Percentiles rank a stretch among this genome's conserved stretches.
phyloP scores from a whole-genome alignment of 2,329 filamentous ascomycete genomes.

The Colletotrichum tropicicola region DNA sequence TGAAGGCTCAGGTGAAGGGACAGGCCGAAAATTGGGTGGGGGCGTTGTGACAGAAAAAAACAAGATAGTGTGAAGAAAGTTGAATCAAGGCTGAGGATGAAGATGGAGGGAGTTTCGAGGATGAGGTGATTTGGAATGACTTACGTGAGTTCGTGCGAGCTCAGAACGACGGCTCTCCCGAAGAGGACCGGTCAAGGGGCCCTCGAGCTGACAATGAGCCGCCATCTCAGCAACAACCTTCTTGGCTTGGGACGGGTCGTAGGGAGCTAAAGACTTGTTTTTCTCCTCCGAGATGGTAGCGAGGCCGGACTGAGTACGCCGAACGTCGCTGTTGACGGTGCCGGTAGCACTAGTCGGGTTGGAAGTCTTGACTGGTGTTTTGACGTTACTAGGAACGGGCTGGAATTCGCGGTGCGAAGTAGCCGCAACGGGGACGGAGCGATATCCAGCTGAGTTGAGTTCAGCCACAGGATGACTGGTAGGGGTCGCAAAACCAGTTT shows the following conservation, averaged over 20 bases:
- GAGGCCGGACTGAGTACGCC: not conserved
- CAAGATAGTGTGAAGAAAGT: not conserved
- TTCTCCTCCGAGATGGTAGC: constrained; percentile 15
- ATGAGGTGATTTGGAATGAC: not conserved
- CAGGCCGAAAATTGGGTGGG: too few relatives aligned
- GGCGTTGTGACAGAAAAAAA: not conserved
- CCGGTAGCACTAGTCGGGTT: not conserved
- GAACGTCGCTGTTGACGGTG: not conserved
- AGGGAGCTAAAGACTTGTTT: not conserved
- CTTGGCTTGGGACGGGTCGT: not conserved
- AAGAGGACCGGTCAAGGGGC: constrained; percentile 29
- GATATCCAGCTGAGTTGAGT: constrained; percentile 1
- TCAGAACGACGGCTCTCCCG: constrained; percentile 30
- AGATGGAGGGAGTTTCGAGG: not conserved
- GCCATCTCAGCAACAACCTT: constrained; percentile 14
- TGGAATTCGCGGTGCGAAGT: not conserved
- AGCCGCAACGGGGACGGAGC: not conserved
- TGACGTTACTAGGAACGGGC: not conserved
- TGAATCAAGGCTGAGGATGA: not conserved
- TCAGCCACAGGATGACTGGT: not conserved
- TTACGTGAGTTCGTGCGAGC: constrained; percentile 28
- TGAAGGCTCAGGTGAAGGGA: not conserved
- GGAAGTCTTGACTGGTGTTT: not conserved
- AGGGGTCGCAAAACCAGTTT: constrained; percentile 6
- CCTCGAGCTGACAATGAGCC: constrained; percentile 30